These are phyloP conservation scores for Nicotiana paniculata DNA, from an alignment of 257 asterid genomes.

Conservation along the genomic window DNA sequence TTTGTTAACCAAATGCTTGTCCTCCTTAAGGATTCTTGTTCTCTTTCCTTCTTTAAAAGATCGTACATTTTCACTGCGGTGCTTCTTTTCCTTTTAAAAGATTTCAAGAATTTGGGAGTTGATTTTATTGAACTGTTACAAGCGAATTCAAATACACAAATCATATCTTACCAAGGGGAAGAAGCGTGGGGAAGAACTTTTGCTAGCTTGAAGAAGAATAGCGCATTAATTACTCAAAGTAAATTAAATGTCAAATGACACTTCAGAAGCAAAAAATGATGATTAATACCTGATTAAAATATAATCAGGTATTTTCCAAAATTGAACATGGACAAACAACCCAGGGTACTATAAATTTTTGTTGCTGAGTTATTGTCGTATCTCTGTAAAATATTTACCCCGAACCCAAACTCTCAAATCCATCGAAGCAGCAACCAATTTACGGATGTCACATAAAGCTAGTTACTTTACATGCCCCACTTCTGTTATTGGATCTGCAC, in stretches of 20 bases:
- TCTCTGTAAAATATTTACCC: neutral
- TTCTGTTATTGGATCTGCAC: slow-evolving; percentile 18
- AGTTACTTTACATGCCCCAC: neutral
- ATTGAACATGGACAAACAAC: neutral
- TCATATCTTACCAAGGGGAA: no score
- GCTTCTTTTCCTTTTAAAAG: no score
- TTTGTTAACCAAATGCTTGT: no score
- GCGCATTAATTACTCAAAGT: neutral
- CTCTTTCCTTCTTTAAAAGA: no score
- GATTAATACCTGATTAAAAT: neutral
- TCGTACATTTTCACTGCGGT: no score
- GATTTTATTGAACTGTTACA: no score
- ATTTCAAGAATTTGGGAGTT: no score
- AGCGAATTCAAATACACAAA: no score
- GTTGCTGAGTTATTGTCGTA: neutral
- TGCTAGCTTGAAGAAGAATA: neutral
- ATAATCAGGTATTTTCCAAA: neutral
- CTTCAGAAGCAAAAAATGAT: neutral
- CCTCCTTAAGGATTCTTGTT: no score
- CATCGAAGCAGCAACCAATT: neutral
- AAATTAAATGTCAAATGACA: neutral
- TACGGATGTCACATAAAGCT: neutral
- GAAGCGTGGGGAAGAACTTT: neutral
- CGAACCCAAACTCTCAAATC: neutral
- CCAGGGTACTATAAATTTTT: neutral